phyloP scores from a whole-genome alignment of 495 filamentous ascomycete genomes.

The Chaetomium tenue region DNA sequence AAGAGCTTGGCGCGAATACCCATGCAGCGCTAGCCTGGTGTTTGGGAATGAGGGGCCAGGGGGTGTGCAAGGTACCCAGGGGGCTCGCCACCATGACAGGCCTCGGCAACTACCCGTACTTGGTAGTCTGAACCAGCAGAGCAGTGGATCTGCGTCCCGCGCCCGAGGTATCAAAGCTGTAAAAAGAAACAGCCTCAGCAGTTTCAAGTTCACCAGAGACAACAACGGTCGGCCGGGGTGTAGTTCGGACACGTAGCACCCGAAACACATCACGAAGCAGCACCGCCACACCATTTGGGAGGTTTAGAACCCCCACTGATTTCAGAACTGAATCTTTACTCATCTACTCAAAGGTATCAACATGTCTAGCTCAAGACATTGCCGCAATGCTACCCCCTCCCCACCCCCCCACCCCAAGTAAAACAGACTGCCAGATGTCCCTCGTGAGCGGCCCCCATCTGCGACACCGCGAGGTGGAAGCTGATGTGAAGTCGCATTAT shows the following conservation, averaged over 20 bases:
- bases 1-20: conserved; percentile 7
- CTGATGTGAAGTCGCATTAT: neutral
- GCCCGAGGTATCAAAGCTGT: conserved; percentile 2
- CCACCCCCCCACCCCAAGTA: neutral
- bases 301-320: neutral
- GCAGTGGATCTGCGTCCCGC: neutral
- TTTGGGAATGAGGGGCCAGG: neutral
- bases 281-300: neutral
- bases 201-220: neutral
- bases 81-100: conserved; percentile 3
- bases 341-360: conserved; percentile 7
- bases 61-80: neutral
- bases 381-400: neutral
- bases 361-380: neutral
- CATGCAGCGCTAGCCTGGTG: conserved; percentile 12
- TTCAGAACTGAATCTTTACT: neutral
- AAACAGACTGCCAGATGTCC: neutral
- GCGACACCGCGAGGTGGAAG: neutral
- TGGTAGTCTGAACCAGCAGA: too few species aligned
- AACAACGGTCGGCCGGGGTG: neutral
- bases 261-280: conserved; percentile 12
- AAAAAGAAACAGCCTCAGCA: neutral
- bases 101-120: conserved; percentile 4
- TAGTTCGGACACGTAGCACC: neutral
- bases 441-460: neutral